A percentile compares a stretch with the other conserved stretches of the same genome.
Conservation (phyloP, 306 rosid species). For the Cucumis melo region DNA sequence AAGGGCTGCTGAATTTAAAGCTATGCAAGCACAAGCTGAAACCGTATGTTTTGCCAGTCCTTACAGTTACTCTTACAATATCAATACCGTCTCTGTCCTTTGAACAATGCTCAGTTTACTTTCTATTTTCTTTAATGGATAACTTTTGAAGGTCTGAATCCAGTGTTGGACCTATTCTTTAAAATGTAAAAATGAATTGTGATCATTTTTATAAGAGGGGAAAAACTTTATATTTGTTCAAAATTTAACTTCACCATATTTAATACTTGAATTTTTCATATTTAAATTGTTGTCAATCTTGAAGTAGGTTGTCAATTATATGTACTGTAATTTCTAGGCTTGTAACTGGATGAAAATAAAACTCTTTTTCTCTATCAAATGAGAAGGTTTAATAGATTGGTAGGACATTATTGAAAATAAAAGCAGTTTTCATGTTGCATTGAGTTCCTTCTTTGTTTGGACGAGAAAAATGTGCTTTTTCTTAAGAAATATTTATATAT, state of each 20-base stretch:
- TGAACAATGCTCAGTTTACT: background rate
- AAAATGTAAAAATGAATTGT: background rate
- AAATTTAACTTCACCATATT: background rate
- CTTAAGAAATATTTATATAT: background rate
- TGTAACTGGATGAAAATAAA: background rate
- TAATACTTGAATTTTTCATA: background rate
- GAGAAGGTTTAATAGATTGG: background rate
- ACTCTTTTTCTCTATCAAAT: background rate
- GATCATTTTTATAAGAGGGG: background rate
- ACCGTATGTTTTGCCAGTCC: conserved; percentile 22
- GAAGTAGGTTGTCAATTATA: background rate
- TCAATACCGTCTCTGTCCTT: background rate
- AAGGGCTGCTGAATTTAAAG: conserved; percentile 61
- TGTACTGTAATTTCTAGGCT: background rate
- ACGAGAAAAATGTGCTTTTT: background rate
- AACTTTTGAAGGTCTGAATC: background rate
- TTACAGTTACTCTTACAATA: background rate
- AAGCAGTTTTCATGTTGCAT: background rate
- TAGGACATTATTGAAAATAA: background rate
- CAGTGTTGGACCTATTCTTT: background rate
- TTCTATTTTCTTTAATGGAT: background rate
- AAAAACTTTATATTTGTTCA: background rate
- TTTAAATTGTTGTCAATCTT: background rate
- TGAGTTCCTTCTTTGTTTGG: background rate
- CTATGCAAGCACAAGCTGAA: conserved; percentile 67